These are phyloP conservation scores for Crataegus laevigata DNA, from an alignment of 306 rosid genomes.

Conservation along the genomic window DNA sequence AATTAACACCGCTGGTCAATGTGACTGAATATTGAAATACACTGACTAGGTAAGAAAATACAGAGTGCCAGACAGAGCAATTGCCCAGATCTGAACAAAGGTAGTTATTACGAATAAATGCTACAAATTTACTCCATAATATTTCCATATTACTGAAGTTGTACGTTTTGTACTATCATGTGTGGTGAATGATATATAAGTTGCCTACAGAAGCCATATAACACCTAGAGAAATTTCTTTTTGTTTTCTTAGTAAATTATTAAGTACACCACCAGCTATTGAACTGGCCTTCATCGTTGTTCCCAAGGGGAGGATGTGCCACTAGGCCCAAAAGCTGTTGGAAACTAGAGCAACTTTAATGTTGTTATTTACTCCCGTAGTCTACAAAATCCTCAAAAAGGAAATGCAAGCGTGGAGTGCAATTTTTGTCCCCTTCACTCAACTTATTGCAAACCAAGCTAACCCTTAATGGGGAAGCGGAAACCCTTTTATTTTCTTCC, in stretches of 20 bases:
- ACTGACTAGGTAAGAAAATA: background rate
- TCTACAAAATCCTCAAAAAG: background rate
- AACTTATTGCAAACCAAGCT: background rate
- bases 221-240: slow-evolving; percentile 1
- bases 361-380: background rate
- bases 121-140: background rate
- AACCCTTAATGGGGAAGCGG: background rate
- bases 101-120: background rate
- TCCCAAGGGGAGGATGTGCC: background rate
- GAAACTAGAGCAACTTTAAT: background rate
- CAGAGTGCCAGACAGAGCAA: background rate
- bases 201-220: background rate
- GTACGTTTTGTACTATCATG: background rate
- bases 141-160: background rate
- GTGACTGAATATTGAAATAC: background rate
- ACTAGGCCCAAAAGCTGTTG: background rate
- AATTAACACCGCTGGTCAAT: background rate
- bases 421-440: background rate
- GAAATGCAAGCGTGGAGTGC: background rate
- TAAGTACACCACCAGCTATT: background rate
- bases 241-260: background rate
- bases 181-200: background rate
- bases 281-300: background rate
- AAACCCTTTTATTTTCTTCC: background rate
- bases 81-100: background rate